phyloP scores from a whole-genome alignment of 305 asterid genomes.

The Stenogyne calaminthoides region DNA sequence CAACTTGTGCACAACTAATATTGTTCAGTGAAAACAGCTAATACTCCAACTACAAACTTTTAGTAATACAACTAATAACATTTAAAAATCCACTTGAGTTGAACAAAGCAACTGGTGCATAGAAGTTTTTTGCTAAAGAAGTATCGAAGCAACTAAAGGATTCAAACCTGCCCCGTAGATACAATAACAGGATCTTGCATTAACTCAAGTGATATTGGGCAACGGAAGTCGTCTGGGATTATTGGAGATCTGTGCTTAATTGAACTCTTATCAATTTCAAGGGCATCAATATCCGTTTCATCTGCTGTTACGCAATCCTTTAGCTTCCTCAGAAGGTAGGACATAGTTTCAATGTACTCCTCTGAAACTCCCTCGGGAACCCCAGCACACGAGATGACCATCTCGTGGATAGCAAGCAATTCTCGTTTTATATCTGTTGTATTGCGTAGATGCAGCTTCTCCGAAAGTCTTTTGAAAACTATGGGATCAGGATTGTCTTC shows the following conservation, averaged over 20 bases:
- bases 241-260: conserved; percentile 81
- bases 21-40: background rate
- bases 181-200: conserved; percentile 99
- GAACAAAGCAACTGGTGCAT: no score
- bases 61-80: no score
- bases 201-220: conserved; percentile 95
- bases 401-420: conserved; percentile 74
- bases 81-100: no score
- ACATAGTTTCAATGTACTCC: conserved; percentile 74
- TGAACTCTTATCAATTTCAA: conserved; percentile 63
- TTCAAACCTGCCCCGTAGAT: conserved; percentile 91
- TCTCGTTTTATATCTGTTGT: conserved; percentile 72
- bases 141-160: background rate
- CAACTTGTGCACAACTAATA: background rate
- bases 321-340: conserved; percentile 68
- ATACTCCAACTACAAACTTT: no score
- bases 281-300: conserved; percentile 56
- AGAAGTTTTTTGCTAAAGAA: no score
- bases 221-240: conserved; percentile 93
- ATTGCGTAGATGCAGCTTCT: conserved; percentile 76
- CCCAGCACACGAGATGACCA: conserved; percentile 81
- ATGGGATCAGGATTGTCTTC: conserved; percentile 69
- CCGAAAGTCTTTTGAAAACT: conserved; percentile 74
- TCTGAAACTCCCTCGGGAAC: conserved; percentile 73
- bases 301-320: conserved; percentile 64